Percentiles rank a stretch among this genome's conserved stretches.
Evolutionary conservation across 2,329 filamentous ascomycete genomes (phyloP).

Genomic region (Colletotrichum coccodes): DNA sequence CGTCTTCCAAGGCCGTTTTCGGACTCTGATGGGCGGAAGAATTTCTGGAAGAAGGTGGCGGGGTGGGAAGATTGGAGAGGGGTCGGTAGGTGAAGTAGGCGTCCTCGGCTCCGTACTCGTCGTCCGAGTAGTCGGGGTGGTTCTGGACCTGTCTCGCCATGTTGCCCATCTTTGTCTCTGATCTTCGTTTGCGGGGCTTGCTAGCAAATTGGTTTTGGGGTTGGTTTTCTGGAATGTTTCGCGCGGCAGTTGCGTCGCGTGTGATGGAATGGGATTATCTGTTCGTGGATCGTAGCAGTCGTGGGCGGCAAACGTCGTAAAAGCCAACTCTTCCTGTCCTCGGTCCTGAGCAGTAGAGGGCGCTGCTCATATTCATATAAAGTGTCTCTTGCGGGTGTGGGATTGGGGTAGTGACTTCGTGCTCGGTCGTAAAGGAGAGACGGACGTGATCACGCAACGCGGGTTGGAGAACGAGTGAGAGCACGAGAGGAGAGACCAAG

Average conservation of each 20-base stretch:
- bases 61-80: slow-evolving; percentile 74
- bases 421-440: slow-evolving; percentile 2
- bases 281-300: slow-evolving; percentile 24
- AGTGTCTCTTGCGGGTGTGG: slow-evolving; percentile 4
- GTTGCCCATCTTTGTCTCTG: slow-evolving; percentile 31
- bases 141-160: slow-evolving; percentile 30
- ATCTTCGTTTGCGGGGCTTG: not conserved
- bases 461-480: slow-evolving; percentile 8
- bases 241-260: not conserved
- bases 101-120: slow-evolving; percentile 61
- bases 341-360: slow-evolving; percentile 33
- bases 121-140: slow-evolving; percentile 42
- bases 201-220: not conserved
- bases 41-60: slow-evolving; percentile 65
- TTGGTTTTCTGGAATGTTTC: not conserved
- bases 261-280: slow-evolving; percentile 13
- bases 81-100: slow-evolving; percentile 74
- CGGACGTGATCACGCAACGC: slow-evolving; percentile 14
- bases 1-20: slow-evolving; percentile 53
- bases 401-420: not conserved
- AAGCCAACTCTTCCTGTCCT: slow-evolving; percentile 35
- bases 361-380: slow-evolving; percentile 34
- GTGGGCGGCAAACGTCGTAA: slow-evolving; percentile 19
- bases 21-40: slow-evolving; percentile 56
- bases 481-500: not conserved